Evolutionary conservation across 768 basidiomycete genomes (phyloP).

Genomic region (Kondoa malvinella): DNA sequence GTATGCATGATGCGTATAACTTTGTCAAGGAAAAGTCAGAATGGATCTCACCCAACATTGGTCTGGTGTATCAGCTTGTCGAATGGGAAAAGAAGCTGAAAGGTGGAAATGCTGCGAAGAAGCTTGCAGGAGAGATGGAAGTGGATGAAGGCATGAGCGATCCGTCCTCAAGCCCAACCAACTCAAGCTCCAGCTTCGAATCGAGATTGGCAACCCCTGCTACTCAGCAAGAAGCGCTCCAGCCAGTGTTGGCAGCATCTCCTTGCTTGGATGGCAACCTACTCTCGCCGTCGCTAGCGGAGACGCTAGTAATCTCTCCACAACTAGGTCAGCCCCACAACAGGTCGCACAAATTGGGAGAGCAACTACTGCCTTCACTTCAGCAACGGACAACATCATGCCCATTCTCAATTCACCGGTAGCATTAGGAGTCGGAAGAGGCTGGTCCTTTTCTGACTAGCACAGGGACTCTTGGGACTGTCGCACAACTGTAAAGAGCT

Average conservation of each 20-base stretch:
- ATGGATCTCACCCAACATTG: constrained; percentile 84
- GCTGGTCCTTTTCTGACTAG: too few relatives aligned
- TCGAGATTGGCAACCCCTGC: background rate
- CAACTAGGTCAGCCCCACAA: too few relatives aligned
- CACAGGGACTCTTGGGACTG: too few relatives aligned
- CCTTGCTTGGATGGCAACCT: background rate
- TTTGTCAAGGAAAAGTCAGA: constrained; percentile 79
- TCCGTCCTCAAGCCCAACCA: background rate
- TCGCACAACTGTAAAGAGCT: too few relatives aligned
- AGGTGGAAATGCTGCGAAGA: background rate
- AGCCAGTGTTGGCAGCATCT: background rate
- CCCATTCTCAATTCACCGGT: too few relatives aligned
- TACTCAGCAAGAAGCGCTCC: background rate
- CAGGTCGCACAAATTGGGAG: background rate
- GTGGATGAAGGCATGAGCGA: too few relatives aligned
- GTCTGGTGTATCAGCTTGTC: constrained; percentile 41
- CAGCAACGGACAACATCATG: too few relatives aligned
- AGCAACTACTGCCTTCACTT: too few relatives aligned
- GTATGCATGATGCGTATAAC: constrained; percentile 77
- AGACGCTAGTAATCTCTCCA: background rate
- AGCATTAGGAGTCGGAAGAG: too few relatives aligned
- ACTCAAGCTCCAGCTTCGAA: background rate
- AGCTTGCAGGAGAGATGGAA: background rate
- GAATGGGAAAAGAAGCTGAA: constrained; percentile 10
- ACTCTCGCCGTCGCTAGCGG: background rate